Conservation (phyloP, 148 eudicot species). For the Camellia japonica region DNA sequence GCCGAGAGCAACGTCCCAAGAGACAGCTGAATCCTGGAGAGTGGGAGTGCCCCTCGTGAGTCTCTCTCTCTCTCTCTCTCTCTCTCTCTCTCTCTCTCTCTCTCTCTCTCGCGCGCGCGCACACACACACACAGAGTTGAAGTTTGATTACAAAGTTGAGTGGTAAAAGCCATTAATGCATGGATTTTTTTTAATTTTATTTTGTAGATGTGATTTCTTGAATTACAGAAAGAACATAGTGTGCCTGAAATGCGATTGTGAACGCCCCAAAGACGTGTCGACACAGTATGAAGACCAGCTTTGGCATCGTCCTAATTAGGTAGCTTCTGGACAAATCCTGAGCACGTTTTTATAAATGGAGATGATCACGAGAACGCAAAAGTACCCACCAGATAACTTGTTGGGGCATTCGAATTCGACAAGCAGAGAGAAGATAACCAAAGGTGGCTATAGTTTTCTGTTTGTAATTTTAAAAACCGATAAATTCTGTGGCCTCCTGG, state of each 20-base stretch:
- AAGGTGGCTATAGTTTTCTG: neutral
- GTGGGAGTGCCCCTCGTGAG: constrained; percentile 76
- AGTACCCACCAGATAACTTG: neutral
- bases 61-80: constrained; percentile 5
- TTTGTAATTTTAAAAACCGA: no score
- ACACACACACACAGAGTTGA: neutral
- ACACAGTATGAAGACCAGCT: constrained; percentile 27
- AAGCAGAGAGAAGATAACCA: neutral
- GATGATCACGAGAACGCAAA: neutral
- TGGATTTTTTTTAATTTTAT: neutral
- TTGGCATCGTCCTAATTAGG: constrained; percentile 33
- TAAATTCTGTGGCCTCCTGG: no score
- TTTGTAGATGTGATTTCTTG: constrained; percentile 50
- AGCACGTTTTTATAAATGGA: neutral
- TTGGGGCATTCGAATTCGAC: neutral
- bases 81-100: constrained; percentile 2
- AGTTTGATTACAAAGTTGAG: neutral
- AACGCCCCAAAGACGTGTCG: constrained; percentile 28
- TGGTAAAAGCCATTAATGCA: constrained; percentile 8
- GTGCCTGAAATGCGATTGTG: constrained; percentile 45
- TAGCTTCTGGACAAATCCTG: neutral
- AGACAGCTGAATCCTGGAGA: constrained; percentile 54
- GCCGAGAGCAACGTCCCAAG: constrained; percentile 48
- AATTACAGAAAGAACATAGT: constrained; percentile 40
- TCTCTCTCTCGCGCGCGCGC: neutral